Evolutionary conservation across 2,329 filamentous ascomycete species (phyloP).

Genomic region (Cordyceps javanica): DNA sequence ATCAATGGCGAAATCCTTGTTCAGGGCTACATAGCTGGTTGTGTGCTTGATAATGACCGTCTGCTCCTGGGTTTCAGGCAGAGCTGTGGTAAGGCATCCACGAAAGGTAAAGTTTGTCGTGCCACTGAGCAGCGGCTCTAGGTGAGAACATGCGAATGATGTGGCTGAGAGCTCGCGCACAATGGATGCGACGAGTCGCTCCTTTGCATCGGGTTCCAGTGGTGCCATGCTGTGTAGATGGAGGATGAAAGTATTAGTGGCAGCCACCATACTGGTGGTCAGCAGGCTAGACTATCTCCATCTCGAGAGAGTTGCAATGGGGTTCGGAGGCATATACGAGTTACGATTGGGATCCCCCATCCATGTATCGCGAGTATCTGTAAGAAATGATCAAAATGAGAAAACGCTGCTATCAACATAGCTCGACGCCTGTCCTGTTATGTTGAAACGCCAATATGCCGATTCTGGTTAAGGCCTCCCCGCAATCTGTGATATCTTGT

Average conservation of each 20-base stretch:
- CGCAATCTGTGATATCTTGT: slow-evolving; percentile 3
- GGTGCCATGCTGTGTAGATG: neutral
- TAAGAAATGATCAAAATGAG: neutral
- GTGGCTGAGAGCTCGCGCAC: neutral
- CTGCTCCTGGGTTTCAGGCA: neutral
- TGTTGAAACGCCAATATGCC: neutral
- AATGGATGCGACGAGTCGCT: neutral
- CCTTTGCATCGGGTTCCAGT: neutral
- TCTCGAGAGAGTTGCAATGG: neutral
- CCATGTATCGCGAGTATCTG: neutral
- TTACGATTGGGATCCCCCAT: neutral
- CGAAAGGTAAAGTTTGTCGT: slow-evolving; percentile 4
- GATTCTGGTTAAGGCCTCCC: neutral
- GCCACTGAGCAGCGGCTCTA: neutral
- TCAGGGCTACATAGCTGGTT: neutral
- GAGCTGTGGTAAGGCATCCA: neutral
- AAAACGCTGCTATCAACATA: neutral
- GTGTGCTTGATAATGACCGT: slow-evolving; percentile 3
- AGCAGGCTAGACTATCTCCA: neutral
- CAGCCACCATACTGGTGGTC: neutral
- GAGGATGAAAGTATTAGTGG: neutral
- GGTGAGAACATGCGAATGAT: neutral
- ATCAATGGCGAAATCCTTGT: neutral
- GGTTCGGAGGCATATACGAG: no score
- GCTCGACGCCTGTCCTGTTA: no score